Base-by-base conservation (phyloP, 1,284 basidiomycete genomes). In the Ganoderma sp. region DNA sequence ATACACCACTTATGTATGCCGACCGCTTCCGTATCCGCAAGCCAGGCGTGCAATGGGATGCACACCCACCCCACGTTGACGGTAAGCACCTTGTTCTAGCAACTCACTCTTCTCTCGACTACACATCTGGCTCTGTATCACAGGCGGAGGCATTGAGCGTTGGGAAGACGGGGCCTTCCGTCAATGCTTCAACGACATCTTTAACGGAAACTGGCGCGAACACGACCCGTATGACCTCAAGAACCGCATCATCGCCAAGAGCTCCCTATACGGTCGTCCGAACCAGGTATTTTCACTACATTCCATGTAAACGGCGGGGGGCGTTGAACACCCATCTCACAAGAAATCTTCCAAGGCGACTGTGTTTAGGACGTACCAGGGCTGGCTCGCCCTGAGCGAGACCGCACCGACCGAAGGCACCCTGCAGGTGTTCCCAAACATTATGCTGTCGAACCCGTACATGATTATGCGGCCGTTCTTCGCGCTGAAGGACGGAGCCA, bases 401-500 rank as follows among this genome's bases (percentile, higher is more conserved):
- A 95, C 90, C 0, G 89, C 84, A 0, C 92, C 93, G 0, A 85
- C 82, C 0, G 86, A 96, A 76, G 94, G 95, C 17, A 96, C 94
- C 0, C 82, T 96, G 3, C 84, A 82, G 72, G 90, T 96, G 15
- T 94, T 93, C 79, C 94, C 95, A 0, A 84, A 91, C 72, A 82
- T 97, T 10, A 75, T 85, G 9, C 82, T 95, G 28, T 88, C 90
- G 12, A 93, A 93, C 63, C 88, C 93, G 0, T 96, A 96, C 78
- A 87, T 87, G 67, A 90, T 96, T 32, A 83, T 97, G 2, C 87
- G 94, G 1, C 95, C 95, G 0, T 94, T 97, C 83, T 96, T 97
- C 85, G 54, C 84, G 81, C 28, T 85, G 84, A 2, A 79, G 80
- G 10, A 85, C 19, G 74, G 82, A 0, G 65, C 75, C 9, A 78